phyloP scores from a whole-genome alignment of 352 stramenopile species.

The Globisporangium nunn region DNA sequence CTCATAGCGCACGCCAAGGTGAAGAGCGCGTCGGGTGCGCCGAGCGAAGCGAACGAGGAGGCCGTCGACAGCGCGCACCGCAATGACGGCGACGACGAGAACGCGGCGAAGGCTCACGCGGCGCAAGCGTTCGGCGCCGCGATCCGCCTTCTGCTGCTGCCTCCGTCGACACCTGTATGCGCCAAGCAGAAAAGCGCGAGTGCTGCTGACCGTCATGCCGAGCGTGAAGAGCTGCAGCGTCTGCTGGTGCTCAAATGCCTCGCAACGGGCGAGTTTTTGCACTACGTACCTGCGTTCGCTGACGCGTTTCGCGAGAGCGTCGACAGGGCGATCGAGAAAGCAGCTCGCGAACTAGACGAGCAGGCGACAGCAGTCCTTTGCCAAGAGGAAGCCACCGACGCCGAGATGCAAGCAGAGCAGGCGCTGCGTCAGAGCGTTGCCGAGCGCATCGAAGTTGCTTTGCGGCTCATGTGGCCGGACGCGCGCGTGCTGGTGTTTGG shows the following conservation, averaged over 20 bases:
- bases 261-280: constrained; percentile 23
- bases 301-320: constrained; percentile 8
- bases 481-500: constrained; percentile 58
- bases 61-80: neutral
- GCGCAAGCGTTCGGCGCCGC: constrained; percentile 11
- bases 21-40: neutral
- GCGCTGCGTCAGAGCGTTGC: constrained; percentile 23
- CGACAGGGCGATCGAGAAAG: neutral
- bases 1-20: constrained; percentile 13
- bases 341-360: neutral
- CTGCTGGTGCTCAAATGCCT: constrained; percentile 36
- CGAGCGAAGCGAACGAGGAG: neutral
- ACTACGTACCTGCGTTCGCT: constrained; percentile 28
- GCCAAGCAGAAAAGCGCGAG: constrained; percentile 16
- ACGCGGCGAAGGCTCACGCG: constrained; percentile 1
- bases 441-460: constrained; percentile 25
- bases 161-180: constrained; percentile 6
- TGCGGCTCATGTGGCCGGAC: constrained; percentile 64
- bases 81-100: neutral
- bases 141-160: constrained; percentile 12
- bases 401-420: constrained; percentile 15
- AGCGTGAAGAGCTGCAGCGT: constrained; percentile 33
- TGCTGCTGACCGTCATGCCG: constrained; percentile 19
- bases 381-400: neutral
- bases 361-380: neutral